Conservation (phyloP, 306 rosid species). For the Pueraria montana region DNA sequence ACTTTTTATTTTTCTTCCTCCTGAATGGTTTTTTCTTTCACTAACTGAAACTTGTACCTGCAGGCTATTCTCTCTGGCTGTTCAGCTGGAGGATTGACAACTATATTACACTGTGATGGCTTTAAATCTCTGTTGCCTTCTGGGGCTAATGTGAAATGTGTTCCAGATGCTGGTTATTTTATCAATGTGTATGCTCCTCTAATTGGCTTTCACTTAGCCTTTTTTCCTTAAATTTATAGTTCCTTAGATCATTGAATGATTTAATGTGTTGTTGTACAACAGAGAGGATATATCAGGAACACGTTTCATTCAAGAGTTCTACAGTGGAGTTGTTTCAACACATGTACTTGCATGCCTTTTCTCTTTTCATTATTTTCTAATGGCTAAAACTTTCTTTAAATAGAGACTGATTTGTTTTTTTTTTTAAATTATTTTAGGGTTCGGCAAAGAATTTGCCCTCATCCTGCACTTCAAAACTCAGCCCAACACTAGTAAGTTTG, state of each 20-base stretch:
- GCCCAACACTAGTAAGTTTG: conserved; percentile 67
- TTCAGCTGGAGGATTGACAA: conserved; percentile 90
- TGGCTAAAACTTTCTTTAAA: background rate
- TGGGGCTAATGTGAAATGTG: conserved; percentile 71
- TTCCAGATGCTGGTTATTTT: conserved; percentile 92
- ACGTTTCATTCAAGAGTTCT: conserved; percentile 58
- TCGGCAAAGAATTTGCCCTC: conserved; percentile 72
- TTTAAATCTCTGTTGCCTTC: conserved; percentile 66
- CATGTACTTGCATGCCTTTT: conserved; percentile 48
- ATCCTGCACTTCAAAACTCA: conserved; percentile 75
- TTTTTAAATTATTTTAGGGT: conserved; percentile 50
- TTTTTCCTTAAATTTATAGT: background rate
- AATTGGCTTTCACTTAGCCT: background rate
- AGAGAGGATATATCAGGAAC: conserved; percentile 81
- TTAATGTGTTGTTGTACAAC: conserved; percentile 39
- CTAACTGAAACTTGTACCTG: conserved; percentile 17
- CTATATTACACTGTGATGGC: conserved; percentile 82
- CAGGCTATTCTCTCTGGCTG: conserved; percentile 94
- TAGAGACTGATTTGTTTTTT: background rate
- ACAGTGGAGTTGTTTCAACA: conserved; percentile 67
- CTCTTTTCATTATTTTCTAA: conserved; percentile 22
- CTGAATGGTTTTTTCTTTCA: background rate
- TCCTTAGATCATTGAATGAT: conserved; percentile 4
- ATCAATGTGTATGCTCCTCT: conserved; percentile 65
- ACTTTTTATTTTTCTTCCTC: background rate